Percentiles rank a stretch among this genome's conserved stretches.
phyloP scores from a whole-genome alignment of 2,329 filamentous ascomycete genomes.

The Aquanectria penicillioides region DNA sequence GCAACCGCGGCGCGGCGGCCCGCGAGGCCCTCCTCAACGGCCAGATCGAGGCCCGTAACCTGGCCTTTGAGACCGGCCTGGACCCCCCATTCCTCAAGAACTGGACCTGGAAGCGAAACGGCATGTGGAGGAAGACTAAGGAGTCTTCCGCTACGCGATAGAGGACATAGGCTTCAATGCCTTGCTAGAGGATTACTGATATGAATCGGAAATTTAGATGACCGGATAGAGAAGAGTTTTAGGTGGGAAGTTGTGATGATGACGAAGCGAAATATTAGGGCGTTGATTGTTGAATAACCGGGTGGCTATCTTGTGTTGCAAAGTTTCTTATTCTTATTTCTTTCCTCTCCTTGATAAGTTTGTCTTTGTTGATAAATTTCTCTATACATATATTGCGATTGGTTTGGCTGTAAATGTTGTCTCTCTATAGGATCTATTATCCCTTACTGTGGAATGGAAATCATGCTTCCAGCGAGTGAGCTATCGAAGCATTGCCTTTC shows the following conservation, averaged over 20 bases:
- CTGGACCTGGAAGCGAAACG: slow-evolving; percentile 71
- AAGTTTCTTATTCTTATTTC: slow-evolving; percentile 27
- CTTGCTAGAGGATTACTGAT: slow-evolving; percentile 6
- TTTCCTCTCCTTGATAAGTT: slow-evolving; percentile 26
- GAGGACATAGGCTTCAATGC: slow-evolving; percentile 10
- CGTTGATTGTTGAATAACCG: slow-evolving; percentile 29
- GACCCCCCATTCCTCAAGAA: slow-evolving; percentile 73
- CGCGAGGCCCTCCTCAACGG: slow-evolving; percentile 72
- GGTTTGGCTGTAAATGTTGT: no score
- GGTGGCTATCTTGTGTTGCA: slow-evolving; percentile 25
- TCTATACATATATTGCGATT: slow-evolving; percentile 28
- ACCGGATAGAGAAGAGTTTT: slow-evolving; percentile 27
- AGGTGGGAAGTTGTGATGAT: slow-evolving; percentile 14
- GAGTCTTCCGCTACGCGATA: slow-evolving; percentile 39
- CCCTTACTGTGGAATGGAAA: no score
- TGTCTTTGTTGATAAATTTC: slow-evolving; percentile 19
- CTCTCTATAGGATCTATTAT: no score
- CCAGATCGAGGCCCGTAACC: slow-evolving; percentile 71
- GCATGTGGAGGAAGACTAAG: slow-evolving; percentile 48
- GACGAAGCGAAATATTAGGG: slow-evolving; percentile 25
- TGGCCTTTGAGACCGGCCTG: slow-evolving; percentile 75
- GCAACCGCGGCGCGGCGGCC: slow-evolving; percentile 70
- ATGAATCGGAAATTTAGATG: slow-evolving; percentile 22
- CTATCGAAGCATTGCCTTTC: no score
- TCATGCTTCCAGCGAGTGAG: no score